Conservation (phyloP, 352 stramenopile genomes). For the Globisporangium radiosum region DNA sequence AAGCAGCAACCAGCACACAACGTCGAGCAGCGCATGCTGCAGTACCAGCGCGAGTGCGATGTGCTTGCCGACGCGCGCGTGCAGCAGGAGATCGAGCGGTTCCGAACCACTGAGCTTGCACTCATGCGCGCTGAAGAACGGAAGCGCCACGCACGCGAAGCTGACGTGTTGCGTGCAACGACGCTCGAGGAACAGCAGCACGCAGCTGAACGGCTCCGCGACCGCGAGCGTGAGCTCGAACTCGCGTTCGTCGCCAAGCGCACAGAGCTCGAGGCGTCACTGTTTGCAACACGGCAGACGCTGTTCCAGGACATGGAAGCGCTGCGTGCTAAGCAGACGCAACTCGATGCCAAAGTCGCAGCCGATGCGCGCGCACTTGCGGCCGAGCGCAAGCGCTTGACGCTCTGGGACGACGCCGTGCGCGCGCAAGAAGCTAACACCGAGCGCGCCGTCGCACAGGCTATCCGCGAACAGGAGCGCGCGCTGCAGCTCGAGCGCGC, state of each 20-base stretch:
- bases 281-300: constrained; percentile 60
- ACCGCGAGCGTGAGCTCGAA: constrained; percentile 59
- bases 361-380: constrained; percentile 39
- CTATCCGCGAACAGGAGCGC: constrained; percentile 43
- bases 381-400: constrained; percentile 35
- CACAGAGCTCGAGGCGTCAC: constrained; percentile 46
- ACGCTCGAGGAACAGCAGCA: constrained; percentile 45
- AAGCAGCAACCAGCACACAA: constrained; percentile 29
- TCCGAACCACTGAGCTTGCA: constrained; percentile 42
- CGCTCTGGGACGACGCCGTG: constrained; percentile 41
- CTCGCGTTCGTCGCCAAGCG: constrained; percentile 38
- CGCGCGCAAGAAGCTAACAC: constrained; percentile 39
- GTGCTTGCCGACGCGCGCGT: constrained; percentile 44
- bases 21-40: constrained; percentile 54
- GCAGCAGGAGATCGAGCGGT: constrained; percentile 48
- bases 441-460: constrained; percentile 29
- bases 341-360: constrained; percentile 41
- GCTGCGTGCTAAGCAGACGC: constrained; percentile 39
- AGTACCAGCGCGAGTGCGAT: constrained; percentile 68
- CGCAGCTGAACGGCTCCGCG: constrained; percentile 35
- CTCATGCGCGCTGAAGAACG: constrained; percentile 56
- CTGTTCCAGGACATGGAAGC: constrained; percentile 67
- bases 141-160: constrained; percentile 42
- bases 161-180: constrained; percentile 32
- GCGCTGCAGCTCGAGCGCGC: constrained; percentile 37